phyloP scores from a whole-genome alignment of 2,329 filamentous ascomycete genomes.

The Microcera coccophila region DNA sequence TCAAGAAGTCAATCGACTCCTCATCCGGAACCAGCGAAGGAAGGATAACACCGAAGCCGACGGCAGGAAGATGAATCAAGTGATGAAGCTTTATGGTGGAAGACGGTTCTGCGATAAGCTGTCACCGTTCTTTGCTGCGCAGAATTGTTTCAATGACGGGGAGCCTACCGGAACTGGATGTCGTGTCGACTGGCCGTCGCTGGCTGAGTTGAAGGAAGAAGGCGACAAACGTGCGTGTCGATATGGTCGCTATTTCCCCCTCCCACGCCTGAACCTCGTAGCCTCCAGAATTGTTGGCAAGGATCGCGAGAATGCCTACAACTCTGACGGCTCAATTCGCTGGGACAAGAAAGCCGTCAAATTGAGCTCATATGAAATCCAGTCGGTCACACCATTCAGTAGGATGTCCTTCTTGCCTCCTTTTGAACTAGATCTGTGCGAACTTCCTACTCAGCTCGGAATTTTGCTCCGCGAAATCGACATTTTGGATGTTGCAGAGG shows the following conservation, averaged over 20 bases:
- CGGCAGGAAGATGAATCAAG: conserved; percentile 2
- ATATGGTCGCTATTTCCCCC: conserved; percentile 30
- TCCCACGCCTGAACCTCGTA: conserved; percentile 27
- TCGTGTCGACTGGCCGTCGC: conserved; percentile 32
- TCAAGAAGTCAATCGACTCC: conserved; percentile 20
- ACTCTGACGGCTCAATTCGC: conserved; percentile 21
- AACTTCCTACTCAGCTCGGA: conserved; percentile 9
- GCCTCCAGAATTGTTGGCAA: conserved; percentile 7
- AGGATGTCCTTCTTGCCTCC: conserved; percentile 2
- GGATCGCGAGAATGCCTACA: conserved; percentile 11
- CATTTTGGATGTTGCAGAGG: conserved; percentile 1
- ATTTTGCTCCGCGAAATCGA: conserved; percentile 5
- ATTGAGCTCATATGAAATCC: conserved; percentile 18
- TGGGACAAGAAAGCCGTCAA: conserved; percentile 27
- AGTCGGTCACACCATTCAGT: conserved; percentile 10
- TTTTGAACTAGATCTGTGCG: conserved; percentile 7
- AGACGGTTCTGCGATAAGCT: conserved; percentile 25
- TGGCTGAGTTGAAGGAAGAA: conserved; percentile 35
- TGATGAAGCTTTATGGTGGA: conserved; percentile 25
- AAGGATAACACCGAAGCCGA: conserved; percentile 6
- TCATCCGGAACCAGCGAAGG: conserved; percentile 17
- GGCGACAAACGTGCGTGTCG: conserved; percentile 27
- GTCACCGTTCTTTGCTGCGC: conserved; percentile 33
- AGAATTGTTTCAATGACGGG: conserved; percentile 32
- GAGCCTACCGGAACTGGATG: conserved; percentile 9